Base-by-base conservation (phyloP, 148 eudicot genomes). In the Camellia japonica region DNA sequence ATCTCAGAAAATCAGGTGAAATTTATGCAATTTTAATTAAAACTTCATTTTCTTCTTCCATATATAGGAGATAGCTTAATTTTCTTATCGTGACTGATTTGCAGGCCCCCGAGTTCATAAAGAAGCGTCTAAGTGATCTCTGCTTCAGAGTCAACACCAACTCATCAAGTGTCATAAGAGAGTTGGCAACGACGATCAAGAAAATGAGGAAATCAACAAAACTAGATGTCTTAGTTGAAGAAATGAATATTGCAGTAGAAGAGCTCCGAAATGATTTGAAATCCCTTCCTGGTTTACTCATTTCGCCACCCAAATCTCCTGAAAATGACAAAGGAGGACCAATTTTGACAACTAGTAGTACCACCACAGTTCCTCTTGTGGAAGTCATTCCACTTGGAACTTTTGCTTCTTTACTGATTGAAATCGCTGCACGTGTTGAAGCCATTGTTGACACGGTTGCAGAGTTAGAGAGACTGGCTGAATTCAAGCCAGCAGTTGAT, bases 391-490 rank as follows among this genome's bases (percentile, higher is more conserved):
- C 83, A 23, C 8, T 76, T 42, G 83, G 71, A 46, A 81, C 79
- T 68, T 81, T 81, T 75, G 83, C 80, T 30, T 81, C 80, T 30
- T 81, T 81, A n/a, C 68, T 81, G 62, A 76, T 59, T 56, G 83
- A 81, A 59, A 81, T 71, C 61, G 70, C 69, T 19, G 79, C 75
- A 47, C 52, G 79, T 61, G 47, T 76, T 38, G 83, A 76, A 68
- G 75, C 59, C 59, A 41, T 81, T 18, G 83, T 81, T 0, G 19
- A 59, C 58, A 61, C 62, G 23, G 83, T 81, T 46, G 70, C 76
- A 46, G 83, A 76, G 68, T 38, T 81, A 14, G 79, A 54, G 6
- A 63, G 62, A n/a, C 41, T 62, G 61, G 83, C 75, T 58, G 61
- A 67, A 5, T 81, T 75, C 49, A 81, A 76, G 62, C 75, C 79